These are phyloP conservation scores for Talaromyces sp. DNA, from an alignment of 2,329 filamentous ascomycete species.

Conservation along the genomic window DNA sequence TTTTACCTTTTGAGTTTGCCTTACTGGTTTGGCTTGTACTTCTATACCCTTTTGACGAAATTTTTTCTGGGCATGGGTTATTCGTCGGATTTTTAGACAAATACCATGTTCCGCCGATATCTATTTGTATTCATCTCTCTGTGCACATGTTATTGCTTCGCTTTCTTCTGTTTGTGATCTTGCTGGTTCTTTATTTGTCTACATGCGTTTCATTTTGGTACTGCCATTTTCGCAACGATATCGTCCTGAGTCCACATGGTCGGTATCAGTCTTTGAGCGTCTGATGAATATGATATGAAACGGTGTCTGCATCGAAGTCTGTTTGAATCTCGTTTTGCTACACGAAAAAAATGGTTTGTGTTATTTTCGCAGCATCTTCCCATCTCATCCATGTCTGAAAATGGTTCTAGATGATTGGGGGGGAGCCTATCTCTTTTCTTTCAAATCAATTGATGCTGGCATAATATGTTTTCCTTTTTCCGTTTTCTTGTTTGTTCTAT, in stretches of 20 bases:
- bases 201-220: slow-evolving; percentile 3
- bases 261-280: neutral
- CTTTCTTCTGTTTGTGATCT: slow-evolving; percentile 6
- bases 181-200: slow-evolving; percentile 2
- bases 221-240: neutral
- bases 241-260: neutral
- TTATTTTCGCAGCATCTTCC: neutral
- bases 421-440: neutral
- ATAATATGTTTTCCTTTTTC: neutral
- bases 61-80: slow-evolving; percentile 4
- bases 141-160: neutral
- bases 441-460: neutral
- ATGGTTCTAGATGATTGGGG: neutral
- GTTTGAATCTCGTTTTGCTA: neutral
- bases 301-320: neutral
- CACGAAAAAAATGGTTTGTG: neutral
- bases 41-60: slow-evolving; percentile 11
- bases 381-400: neutral
- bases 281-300: slow-evolving; percentile 6
- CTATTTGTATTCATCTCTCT: slow-evolving; percentile 7
- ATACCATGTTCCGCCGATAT: slow-evolving; percentile 16
- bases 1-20: neutral
- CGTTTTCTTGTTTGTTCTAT: neutral
- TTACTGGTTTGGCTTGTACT: slow-evolving; percentile 5
- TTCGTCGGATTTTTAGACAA: slow-evolving; percentile 16